Evolutionary conservation across 441 rosid species (phyloP), one percentile per base, ranked within the genome.

Genomic region (Euphorbia celastroides): DNA sequence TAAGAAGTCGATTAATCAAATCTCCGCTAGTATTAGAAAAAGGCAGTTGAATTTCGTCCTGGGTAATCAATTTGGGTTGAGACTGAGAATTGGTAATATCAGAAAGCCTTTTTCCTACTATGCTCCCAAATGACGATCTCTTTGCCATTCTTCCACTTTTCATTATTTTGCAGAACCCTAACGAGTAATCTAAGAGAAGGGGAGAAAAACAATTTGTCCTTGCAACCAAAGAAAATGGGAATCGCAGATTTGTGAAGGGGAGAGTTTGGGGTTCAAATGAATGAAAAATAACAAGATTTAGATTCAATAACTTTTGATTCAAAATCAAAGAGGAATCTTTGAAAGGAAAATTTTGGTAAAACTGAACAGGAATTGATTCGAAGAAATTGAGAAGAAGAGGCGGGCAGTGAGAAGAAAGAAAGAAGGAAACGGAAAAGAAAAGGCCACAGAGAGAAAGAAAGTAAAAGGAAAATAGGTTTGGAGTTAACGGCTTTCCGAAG

Each of bases 11-110:
- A 62, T 83, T 75, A 25, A 85, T 67, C 17, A 78, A 67, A 31
- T 81, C 82, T 26, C 60, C 71, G 0, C 74, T 20, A 22, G 68
- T 66, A 2, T 72, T 65, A 69, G 83, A 64, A 46, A 62, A 14
- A 20, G 68, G 66, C 5, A 63, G 69, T 48, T 67, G 74, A 66
- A 62, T 69, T 27, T 70, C 71, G 31, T 64, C 68, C 1, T 38
- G 68, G 65, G 10, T 64, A 23, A 55, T 57, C 31, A 62, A 19
- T 62, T 75, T 78, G 60, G 77, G 64, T 41, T 73, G 89, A 13
- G 75, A 42, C 46, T 78, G 93, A 27, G 78, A 72, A 73, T 89
- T 92, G 23, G 98, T 85, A 52, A 92, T 88, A 62, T 92, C 92
- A 57, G 95, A 81, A 20, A 89, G 84, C 34, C 82, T 76, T 72